A percentile compares a stretch with the other conserved stretches of the same genome.
Conservation (phyloP, 495 filamentous ascomycete genomes). For the Daldinia childiae region DNA sequence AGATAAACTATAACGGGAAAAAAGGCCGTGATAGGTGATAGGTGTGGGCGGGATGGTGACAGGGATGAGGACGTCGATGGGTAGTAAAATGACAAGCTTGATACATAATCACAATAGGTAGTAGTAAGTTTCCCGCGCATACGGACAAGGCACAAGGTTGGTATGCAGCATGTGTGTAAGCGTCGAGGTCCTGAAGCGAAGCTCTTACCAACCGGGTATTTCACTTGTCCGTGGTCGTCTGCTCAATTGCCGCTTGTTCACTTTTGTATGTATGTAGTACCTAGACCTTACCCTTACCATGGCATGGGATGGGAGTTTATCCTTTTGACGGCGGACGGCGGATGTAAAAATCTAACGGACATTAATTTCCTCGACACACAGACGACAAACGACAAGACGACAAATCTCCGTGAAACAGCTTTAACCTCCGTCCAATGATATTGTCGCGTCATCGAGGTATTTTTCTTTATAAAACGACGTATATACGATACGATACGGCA, state of each 20-base stretch:
- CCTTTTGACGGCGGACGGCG: slow-evolving; percentile 12
- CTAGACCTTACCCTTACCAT: not conserved
- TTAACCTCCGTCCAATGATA: slow-evolving; percentile 13
- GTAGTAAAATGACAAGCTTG: slow-evolving; percentile 13
- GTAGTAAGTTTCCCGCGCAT: slow-evolving; percentile 12
- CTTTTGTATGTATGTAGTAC: not conserved
- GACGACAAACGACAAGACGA: slow-evolving; percentile 37
- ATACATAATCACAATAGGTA: slow-evolving; percentile 2
- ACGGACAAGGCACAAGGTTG: not conserved
- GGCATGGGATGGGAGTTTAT: slow-evolving; percentile 14
- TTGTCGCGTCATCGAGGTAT: not conserved
- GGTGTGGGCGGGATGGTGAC: slow-evolving; percentile 23
- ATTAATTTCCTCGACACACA: slow-evolving; percentile 23
- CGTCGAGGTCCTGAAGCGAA: slow-evolving; percentile 9
- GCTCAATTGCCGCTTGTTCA: slow-evolving; percentile 12
- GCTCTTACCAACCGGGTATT: slow-evolving; percentile 31
- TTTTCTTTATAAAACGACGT: slow-evolving; percentile 16
- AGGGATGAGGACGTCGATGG: slow-evolving; percentile 3
- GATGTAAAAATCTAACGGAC: slow-evolving; percentile 12
- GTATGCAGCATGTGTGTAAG: not conserved
- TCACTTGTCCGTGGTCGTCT: slow-evolving; percentile 3
- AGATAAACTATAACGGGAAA: slow-evolving; percentile 35
- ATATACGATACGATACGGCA: not conserved
- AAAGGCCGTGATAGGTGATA: slow-evolving; percentile 26
- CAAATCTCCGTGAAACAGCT: slow-evolving; percentile 28